phyloP scores from a whole-genome alignment of 1,139 yeast genomes.

The Meyerozyma sp. region DNA sequence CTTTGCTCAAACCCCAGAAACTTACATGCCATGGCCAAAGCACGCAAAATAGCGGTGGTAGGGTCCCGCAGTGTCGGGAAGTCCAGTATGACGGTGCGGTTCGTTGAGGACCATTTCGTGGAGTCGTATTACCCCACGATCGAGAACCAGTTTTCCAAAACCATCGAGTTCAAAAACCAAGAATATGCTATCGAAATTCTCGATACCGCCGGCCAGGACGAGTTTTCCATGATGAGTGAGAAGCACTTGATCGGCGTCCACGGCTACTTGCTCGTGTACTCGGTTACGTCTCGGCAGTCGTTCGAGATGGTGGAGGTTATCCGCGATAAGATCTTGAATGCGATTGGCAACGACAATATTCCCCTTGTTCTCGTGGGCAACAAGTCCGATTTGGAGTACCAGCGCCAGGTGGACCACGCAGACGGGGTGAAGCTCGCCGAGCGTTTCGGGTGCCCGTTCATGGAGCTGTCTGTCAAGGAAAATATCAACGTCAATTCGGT shows the following conservation, averaged over 20 bases:
- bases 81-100: slow-evolving; percentile 80
- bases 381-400: slow-evolving; percentile 65
- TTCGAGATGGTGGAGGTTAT: slow-evolving; percentile 75
- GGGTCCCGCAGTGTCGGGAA: slow-evolving; percentile 92
- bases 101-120: slow-evolving; percentile 83
- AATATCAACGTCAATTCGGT: slow-evolving; percentile 62
- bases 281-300: slow-evolving; percentile 73
- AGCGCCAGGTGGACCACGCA: slow-evolving; percentile 56
- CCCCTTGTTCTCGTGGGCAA: slow-evolving; percentile 86
- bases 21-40: slow-evolving; percentile 30
- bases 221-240: slow-evolving; percentile 78
- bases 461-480: slow-evolving; percentile 81
- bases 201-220: slow-evolving; percentile 96
- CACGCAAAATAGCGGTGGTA: slow-evolving; percentile 80
- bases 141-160: slow-evolving; percentile 81
- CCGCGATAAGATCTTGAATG: slow-evolving; percentile 78
- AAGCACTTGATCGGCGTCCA: slow-evolving; percentile 80
- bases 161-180: slow-evolving; percentile 63
- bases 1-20: background rate
- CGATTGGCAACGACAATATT: slow-evolving; percentile 64
- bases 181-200: slow-evolving; percentile 81
- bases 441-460: slow-evolving; percentile 58
- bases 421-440: slow-evolving; percentile 67
- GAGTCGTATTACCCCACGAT: slow-evolving; percentile 92
- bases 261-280: slow-evolving; percentile 79